Evolutionary conservation across 805 yeast species (phyloP), one percentile per base, ranked within the genome.

Genomic region (Lipomyces oligophaga): DNA sequence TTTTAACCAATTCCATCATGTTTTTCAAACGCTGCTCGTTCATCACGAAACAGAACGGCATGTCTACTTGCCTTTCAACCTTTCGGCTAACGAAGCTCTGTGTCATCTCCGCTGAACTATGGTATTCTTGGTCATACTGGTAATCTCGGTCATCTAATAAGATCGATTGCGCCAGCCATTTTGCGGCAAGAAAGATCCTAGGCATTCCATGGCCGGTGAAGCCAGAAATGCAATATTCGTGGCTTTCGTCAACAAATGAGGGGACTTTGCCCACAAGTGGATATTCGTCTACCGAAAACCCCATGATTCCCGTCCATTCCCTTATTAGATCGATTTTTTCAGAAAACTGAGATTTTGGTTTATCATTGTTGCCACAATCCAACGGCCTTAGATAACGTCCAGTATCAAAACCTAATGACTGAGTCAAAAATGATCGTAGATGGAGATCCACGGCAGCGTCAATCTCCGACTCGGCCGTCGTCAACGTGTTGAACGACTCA

Each of bases 181-280:
- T 67, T 13, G 72, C 75, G 34, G 65, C 54, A 5, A 70, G 42
- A 45, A 67, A 67, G 7, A 72, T 69, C 33, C 77, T 61, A 27
- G 78, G 76, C 77, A 74, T 73, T 19, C 78, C 78, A 58, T 74
- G 78, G 2, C 77, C 78, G 34, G 70, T 68, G 59, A 71, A 74
- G 0, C 78, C 78, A 3, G 77, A 76, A 50, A 66, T 60, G n/a
- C 69, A 60, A 47, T 58, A 73, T n/a, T 65, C 61, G n/a, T 43
- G 45, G 44, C 64, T 60, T 26, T 63, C 62, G 3, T 53, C 58
- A 19, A 59, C 21, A 19, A 41, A 34, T 7, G 55, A 38, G 4
- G 55, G 54, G 25, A 72, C 45, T 43, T 67, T 71, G 19, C 78
- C 78, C 16, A 73, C 73, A 40, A 67, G 65, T 2, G 78, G 78